Conservation (phyloP, 305 asterid genomes). For the Nicotiana rustica region DNA sequence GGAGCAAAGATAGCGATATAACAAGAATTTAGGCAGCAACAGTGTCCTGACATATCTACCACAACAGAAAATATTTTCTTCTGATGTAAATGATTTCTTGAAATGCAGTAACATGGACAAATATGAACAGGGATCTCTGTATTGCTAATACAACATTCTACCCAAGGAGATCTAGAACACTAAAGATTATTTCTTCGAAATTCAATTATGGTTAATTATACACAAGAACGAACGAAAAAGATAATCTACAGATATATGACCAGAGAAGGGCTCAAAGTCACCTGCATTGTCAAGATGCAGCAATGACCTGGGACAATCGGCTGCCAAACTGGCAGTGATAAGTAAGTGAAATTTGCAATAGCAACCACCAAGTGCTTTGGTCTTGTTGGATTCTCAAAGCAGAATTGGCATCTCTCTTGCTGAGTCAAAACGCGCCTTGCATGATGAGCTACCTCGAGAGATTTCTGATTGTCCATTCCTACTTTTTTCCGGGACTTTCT, state of each 20-base stretch:
- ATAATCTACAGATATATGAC: background rate
- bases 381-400: conserved; percentile 85
- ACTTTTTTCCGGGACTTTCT: conserved; percentile 70
- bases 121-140: background rate
- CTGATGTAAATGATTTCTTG: background rate
- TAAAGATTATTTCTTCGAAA: background rate
- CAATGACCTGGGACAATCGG: conserved; percentile 89
- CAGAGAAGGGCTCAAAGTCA: conserved; percentile 38
- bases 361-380: conserved; percentile 86
- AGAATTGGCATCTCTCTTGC: conserved; percentile 89
- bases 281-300: conserved; percentile 91
- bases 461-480: conserved; percentile 49
- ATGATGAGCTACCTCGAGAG: conserved; percentile 57
- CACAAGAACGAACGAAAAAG: background rate
- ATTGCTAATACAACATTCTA: background rate
- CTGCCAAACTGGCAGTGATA: conserved; percentile 80
- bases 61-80: background rate
- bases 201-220: background rate
- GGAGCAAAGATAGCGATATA: conserved; percentile 10
- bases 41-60: background rate
- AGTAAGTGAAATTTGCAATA: conserved; percentile 85
- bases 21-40: conserved; percentile 32
- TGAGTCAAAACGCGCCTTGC: conserved; percentile 75
- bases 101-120: conserved; percentile 13
- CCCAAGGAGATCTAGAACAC: background rate